Evolutionary conservation across 2,329 filamentous ascomycete genomes (phyloP).

Genomic region (Chalaropsis ovoidea): DNA sequence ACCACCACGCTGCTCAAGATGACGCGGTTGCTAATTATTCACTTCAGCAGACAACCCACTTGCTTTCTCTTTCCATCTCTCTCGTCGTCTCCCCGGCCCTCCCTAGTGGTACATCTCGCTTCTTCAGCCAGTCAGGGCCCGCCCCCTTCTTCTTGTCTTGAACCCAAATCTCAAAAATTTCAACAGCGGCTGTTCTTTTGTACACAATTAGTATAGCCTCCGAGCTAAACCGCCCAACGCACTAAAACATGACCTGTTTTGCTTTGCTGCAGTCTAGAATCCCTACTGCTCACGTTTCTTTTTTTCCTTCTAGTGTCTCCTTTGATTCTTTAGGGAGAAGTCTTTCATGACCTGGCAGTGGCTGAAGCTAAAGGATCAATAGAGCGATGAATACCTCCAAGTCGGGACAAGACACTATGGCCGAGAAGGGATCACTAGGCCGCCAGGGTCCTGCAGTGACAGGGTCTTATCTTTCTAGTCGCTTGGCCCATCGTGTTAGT

Average conservation of each 20-base stretch:
- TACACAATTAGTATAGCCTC: background rate
- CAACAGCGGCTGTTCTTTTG: background rate
- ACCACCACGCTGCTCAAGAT: background rate
- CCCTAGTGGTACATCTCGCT: background rate
- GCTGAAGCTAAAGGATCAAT: background rate
- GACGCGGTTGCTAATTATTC: background rate
- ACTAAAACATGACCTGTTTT: background rate
- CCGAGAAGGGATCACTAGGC: background rate
- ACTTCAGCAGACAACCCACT: background rate
- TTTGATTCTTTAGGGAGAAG: background rate
- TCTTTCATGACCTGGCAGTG: background rate
- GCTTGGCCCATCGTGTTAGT: background rate
- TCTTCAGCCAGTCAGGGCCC: background rate
- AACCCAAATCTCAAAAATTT: background rate
- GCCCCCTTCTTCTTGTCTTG: background rate
- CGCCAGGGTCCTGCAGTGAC: background rate
- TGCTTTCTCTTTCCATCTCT: background rate
- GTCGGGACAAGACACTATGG: background rate
- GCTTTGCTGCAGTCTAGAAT: background rate
- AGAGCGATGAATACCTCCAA: slow-evolving; percentile 3
- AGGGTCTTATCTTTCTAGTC: background rate
- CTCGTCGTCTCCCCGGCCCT: background rate
- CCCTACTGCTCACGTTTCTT: background rate
- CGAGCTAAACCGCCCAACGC: background rate
- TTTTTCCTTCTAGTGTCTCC: slow-evolving; percentile 4